These are phyloP conservation scores for Hericium rajendrae DNA, from an alignment of 768 basidiomycete species.

Conservation along the genomic window DNA sequence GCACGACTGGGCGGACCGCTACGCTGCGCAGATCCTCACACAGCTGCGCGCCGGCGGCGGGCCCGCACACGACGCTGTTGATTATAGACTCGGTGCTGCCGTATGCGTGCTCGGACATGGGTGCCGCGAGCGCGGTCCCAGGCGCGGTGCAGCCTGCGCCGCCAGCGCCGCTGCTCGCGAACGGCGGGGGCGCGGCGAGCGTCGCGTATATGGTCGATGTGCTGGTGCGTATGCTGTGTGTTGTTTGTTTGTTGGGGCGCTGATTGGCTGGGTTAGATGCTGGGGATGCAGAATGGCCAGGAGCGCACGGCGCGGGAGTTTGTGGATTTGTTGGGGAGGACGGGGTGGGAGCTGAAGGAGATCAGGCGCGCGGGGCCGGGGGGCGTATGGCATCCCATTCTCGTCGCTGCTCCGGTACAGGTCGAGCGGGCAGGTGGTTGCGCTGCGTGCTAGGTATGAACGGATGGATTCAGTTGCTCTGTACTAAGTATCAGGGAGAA, in stretches of 20 bases:
- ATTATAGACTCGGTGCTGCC: slow-evolving; percentile 18
- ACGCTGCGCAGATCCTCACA: slow-evolving; percentile 16
- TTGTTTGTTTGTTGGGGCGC: neutral
- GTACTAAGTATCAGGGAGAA: too few relatives aligned
- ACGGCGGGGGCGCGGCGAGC: neutral
- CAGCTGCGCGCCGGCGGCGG: slow-evolving; percentile 21
- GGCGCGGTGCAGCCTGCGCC: neutral
- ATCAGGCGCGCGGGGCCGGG: too few relatives aligned
- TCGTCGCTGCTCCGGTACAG: too few relatives aligned
- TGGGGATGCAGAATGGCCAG: slow-evolving; percentile 27
- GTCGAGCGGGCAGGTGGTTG: too few relatives aligned
- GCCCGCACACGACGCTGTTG: slow-evolving; percentile 30
- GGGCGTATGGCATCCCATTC: too few relatives aligned
- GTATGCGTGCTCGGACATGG: neutral
- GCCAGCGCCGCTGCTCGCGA: neutral
- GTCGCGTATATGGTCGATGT: neutral
- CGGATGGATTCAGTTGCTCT: too few relatives aligned
- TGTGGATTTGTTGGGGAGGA: slow-evolving; percentile 17
- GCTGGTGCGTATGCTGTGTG: neutral
- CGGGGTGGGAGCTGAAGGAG: slow-evolving; percentile 26
- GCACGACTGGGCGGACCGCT: slow-evolving; percentile 25
- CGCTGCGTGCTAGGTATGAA: too few relatives aligned
- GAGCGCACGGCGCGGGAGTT: slow-evolving; percentile 30
- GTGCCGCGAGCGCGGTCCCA: neutral
- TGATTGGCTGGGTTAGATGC: slow-evolving; percentile 23